phyloP scores from a whole-genome alignment of 2,329 filamentous ascomycete genomes.

The Claviceps paspali region DNA sequence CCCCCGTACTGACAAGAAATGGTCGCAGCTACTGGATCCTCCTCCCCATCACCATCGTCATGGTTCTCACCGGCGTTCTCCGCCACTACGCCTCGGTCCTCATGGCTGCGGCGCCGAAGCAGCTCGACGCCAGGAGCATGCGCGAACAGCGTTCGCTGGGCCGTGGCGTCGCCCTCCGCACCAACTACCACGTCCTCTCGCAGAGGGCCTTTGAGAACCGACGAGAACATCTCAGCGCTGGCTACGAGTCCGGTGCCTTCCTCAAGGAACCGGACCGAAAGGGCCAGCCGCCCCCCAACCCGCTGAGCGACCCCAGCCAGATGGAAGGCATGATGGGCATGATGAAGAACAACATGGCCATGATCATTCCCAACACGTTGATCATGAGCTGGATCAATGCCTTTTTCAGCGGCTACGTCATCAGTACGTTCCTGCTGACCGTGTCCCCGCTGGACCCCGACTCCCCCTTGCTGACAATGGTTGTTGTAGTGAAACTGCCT shows the following conservation, averaged over 20 bases:
- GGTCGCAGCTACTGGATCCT: constrained; percentile 86
- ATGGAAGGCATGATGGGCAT: constrained; percentile 99
- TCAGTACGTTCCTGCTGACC: constrained; percentile 45
- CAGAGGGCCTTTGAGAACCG: constrained; percentile 62
- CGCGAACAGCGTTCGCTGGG: constrained; percentile 77
- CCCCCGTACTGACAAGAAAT: neutral
- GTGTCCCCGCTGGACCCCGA: neutral
- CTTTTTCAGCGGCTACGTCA: constrained; percentile 96
- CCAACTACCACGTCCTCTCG: constrained; percentile 68
- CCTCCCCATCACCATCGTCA: constrained; percentile 91
- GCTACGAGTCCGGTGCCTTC: constrained; percentile 74
- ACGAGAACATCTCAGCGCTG: constrained; percentile 64
- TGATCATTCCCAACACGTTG: constrained; percentile 97
- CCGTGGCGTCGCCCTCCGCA: constrained; percentile 70
- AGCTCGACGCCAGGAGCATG: constrained; percentile 56
- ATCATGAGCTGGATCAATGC: constrained; percentile 99
- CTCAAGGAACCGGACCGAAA: constrained; percentile 77
- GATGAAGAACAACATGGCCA: constrained; percentile 99
- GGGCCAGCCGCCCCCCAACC: constrained; percentile 80
- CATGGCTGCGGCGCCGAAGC: constrained; percentile 73
- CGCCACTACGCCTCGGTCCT: constrained; percentile 94
- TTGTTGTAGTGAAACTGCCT: constrained; percentile 67
- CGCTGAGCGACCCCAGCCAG: constrained; percentile 83
- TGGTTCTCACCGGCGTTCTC: constrained; percentile 91
- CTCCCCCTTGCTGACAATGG: constrained; percentile 8